Evolutionary conservation across 2,329 filamentous ascomycete species (phyloP).

Genomic region (Fusarium bactridioides): DNA sequence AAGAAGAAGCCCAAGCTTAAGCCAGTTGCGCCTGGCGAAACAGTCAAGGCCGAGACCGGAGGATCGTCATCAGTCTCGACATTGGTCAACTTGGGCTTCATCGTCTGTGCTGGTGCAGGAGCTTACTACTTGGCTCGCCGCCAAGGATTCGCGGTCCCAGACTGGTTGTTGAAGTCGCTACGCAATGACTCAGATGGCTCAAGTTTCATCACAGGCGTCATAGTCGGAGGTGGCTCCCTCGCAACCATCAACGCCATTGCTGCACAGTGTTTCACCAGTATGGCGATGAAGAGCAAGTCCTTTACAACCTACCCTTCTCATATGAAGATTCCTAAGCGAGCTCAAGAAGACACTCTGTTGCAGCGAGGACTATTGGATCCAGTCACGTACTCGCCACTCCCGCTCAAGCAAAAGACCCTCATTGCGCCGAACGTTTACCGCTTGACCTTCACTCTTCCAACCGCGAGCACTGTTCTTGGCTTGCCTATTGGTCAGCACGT

Average conservation of each 20-base stretch:
- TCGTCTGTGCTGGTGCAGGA: not conserved
- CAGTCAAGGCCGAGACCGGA: too few relatives aligned
- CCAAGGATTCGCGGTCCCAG: not conserved
- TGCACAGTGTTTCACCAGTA: constrained; percentile 42
- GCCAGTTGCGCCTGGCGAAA: not conserved
- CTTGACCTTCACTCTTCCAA: constrained; percentile 58
- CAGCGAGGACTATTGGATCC: not conserved
- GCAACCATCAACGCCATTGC: constrained; percentile 42
- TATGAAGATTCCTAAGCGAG: constrained; percentile 48
- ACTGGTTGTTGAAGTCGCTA: not conserved
- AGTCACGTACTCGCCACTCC: not conserved
- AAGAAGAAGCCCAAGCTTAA: constrained; percentile 30
- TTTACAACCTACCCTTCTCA: constrained; percentile 38
- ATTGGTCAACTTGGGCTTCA: not conserved
- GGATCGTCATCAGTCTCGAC: not conserved
- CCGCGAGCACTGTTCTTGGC: constrained; percentile 53
- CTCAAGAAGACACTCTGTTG: not conserved
- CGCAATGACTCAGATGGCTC: not conserved
- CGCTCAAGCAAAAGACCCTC: not conserved
- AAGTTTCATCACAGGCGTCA: constrained; percentile 19
- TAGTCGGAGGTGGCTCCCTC: constrained; percentile 8
- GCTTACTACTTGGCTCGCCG: not conserved
- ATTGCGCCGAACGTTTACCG: constrained; percentile 52
- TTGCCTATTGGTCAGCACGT: constrained; percentile 66
- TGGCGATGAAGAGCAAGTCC: constrained; percentile 28